A percentile compares a stretch with the other conserved stretches of the same genome.
Evolutionary conservation across 805 yeast genomes (phyloP).

Genomic region (Teunomyces funiuensis): DNA sequence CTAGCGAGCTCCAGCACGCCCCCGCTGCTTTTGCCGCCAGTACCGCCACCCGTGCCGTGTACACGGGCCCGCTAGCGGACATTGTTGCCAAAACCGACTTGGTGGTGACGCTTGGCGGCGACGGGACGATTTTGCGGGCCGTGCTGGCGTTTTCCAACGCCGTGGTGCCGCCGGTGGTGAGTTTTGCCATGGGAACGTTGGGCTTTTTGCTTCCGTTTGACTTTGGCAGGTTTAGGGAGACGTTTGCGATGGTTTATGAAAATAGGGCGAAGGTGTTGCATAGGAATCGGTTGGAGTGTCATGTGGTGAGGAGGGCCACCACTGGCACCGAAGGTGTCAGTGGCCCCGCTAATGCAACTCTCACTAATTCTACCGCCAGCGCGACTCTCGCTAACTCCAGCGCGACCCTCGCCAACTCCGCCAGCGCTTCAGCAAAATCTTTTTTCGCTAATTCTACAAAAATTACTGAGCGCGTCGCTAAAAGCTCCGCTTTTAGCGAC

Average conservation of each 20-base stretch:
- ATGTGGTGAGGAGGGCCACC: conserved; percentile 51
- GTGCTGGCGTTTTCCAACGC: conserved; percentile 72
- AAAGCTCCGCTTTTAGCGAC: too few relatives aligned
- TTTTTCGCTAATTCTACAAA: too few relatives aligned
- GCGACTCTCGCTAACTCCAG: not conserved
- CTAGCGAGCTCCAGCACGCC: conserved; percentile 54
- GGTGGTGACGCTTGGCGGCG: conserved; percentile 91
- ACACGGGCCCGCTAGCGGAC: conserved; percentile 58
- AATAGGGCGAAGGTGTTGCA: conserved; percentile 72
- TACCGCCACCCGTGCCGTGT: conserved; percentile 26
- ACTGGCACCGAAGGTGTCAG: too few relatives aligned
- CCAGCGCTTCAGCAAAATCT: too few relatives aligned
- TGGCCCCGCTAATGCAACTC: too few relatives aligned
- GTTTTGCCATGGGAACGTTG: conserved; percentile 86
- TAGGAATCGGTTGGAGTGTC: conserved; percentile 78
- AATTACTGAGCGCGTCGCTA: too few relatives aligned
- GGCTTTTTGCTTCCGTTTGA: conserved; percentile 91
- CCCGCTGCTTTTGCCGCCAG: conserved; percentile 6
- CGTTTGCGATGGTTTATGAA: conserved; percentile 65
- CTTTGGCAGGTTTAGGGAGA: conserved; percentile 55
- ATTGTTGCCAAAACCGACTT: conserved; percentile 71
- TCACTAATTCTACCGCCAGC: too few relatives aligned
- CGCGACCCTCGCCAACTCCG: too few relatives aligned
- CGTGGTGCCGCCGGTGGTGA: conserved; percentile 83
- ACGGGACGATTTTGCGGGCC: conserved; percentile 87